phyloP scores from a whole-genome alignment of 768 basidiomycete genomes.

The Gelatoporia subvermispora region DNA sequence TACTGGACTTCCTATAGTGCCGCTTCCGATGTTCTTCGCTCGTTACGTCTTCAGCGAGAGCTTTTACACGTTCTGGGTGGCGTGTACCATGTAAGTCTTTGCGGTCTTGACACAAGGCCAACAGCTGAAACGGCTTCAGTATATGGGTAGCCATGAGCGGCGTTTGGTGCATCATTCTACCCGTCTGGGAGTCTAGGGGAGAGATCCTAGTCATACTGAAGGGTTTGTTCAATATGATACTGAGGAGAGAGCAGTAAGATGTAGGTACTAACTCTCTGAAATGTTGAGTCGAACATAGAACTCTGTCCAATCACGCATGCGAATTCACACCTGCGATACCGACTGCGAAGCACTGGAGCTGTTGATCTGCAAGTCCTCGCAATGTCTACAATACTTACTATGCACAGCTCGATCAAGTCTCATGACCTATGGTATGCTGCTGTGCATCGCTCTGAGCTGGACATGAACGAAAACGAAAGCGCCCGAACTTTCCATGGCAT shows the following conservation, averaged over 20 bases:
- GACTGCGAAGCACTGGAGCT: no score
- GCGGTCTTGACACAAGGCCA: not conserved
- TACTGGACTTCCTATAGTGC: slow-evolving; percentile 15
- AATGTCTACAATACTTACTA: no score
- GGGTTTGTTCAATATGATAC: slow-evolving; percentile 2
- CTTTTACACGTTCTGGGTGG: slow-evolving; percentile 32
- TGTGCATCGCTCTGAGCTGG: no score
- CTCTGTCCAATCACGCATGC: no score
- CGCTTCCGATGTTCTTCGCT: slow-evolving; percentile 33
- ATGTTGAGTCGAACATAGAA: no score
- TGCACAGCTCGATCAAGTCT: no score
- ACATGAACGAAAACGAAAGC: no score
- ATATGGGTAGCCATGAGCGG: slow-evolving; percentile 28
- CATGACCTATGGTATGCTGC: no score
- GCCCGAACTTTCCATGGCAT: no score
- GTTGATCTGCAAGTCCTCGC: no score
- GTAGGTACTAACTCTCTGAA: no score
- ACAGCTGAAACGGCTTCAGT: slow-evolving; percentile 5
- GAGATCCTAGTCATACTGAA: slow-evolving; percentile 21
- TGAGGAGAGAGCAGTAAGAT: not conserved
- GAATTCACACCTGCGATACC: no score
- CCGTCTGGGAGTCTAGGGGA: slow-evolving; percentile 25
- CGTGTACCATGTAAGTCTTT: slow-evolving; percentile 26
- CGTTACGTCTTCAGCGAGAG: slow-evolving; percentile 28
- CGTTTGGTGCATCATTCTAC: slow-evolving; percentile 25